These are phyloP conservation scores for Verticillium nubilum DNA, from an alignment of 2,329 filamentous ascomycete genomes.

Conservation along the genomic window DNA sequence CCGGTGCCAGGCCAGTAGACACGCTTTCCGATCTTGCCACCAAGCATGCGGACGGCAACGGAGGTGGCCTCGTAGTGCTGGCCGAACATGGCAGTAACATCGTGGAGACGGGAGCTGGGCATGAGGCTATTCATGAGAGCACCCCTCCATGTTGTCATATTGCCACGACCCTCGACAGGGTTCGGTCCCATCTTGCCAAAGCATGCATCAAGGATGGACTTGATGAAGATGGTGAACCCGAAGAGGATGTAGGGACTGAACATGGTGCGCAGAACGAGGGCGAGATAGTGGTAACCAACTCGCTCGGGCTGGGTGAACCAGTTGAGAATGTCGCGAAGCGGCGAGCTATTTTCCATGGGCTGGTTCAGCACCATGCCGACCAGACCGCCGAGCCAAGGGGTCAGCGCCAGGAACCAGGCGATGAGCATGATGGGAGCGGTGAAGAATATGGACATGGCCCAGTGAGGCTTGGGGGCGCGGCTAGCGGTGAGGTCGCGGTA, in stretches of 20 bases:
- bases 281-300: conserved; percentile 45
- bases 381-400: conserved; percentile 39
- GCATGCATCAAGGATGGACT: conserved; percentile 29
- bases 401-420: conserved; percentile 33
- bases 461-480: conserved; percentile 36
- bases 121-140: conserved; percentile 37
- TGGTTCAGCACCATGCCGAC: conserved; percentile 59
- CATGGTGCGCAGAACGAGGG: conserved; percentile 31
- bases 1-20: conserved; percentile 55
- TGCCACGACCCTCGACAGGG: conserved; percentile 21
- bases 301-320: conserved; percentile 44
- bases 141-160: conserved; percentile 37
- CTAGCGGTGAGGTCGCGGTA: conserved; percentile 37
- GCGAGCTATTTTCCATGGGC: conserved; percentile 24
- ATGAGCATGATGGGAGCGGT: conserved; percentile 35
- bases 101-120: conserved; percentile 36
- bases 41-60: conserved; percentile 41
- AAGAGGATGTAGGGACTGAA: conserved; percentile 40
- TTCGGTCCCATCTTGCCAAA: conserved; percentile 31
- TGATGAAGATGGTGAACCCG: conserved; percentile 32
- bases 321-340: conserved; percentile 34
- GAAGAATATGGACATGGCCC: conserved; percentile 33
- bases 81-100: conserved; percentile 45
- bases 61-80: conserved; percentile 51
- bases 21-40: conserved; percentile 44